These are phyloP conservation scores for Aureobasidium melanogenum DNA, from an alignment of 2,329 filamentous ascomycete genomes.

Conservation along the genomic window DNA sequence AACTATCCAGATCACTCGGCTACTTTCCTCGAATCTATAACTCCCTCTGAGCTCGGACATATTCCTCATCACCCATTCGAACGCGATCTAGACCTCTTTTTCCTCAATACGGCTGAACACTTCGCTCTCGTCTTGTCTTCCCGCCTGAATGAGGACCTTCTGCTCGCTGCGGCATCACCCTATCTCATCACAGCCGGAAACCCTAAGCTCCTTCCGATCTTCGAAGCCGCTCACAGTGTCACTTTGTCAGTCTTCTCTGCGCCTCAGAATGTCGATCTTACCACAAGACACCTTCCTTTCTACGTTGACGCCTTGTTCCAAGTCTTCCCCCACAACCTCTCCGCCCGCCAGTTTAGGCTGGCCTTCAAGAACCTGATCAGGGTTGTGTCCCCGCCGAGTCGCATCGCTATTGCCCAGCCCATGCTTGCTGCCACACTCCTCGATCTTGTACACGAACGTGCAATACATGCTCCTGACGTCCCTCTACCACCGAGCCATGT, in stretches of 20 bases:
- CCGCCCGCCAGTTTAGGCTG: conserved; percentile 75
- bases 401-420: conserved; percentile 62
- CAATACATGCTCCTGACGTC: conserved; percentile 44
- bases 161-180: conserved; percentile 63
- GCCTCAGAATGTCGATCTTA: conserved; percentile 64
- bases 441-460: conserved; percentile 65
- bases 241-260: conserved; percentile 72
- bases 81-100: conserved; percentile 73
- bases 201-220: conserved; percentile 56
- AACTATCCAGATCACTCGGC: conserved; percentile 59
- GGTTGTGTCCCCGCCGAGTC: conserved; percentile 71
- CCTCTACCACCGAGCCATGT: conserved; percentile 26
- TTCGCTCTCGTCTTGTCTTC: conserved; percentile 63
- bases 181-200: conserved; percentile 60
- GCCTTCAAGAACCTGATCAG: conserved; percentile 80
- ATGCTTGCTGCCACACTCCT: conserved; percentile 71
- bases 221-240: conserved; percentile 79
- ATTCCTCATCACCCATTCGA: conserved; percentile 59
- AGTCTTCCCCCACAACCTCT: conserved; percentile 71
- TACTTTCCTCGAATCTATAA: conserved; percentile 57
- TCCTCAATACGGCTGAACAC: conserved; percentile 79
- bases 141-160: conserved; percentile 58
- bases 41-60: conserved; percentile 44
- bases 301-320: conserved; percentile 75
- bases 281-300: conserved; percentile 64